These are phyloP conservation scores for Metschnikowia henanensis DNA, from an alignment of 805 yeast species.

Conservation along the genomic window DNA sequence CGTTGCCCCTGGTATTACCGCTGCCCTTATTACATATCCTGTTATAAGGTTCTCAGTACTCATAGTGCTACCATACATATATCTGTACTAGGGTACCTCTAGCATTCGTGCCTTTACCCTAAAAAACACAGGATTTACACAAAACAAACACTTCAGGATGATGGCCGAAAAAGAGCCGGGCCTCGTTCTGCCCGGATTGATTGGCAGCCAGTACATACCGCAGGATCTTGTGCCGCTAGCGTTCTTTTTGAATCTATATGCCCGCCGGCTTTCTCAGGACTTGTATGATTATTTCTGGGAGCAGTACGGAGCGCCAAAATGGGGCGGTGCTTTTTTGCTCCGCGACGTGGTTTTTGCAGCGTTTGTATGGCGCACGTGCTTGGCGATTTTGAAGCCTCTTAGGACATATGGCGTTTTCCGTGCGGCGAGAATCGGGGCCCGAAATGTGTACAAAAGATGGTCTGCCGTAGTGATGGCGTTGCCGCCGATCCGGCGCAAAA, in stretches of 20 bases:
- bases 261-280: neutral
- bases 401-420: conserved; percentile 16
- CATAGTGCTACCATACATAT: too few relatives aligned
- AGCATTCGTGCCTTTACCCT: too few relatives aligned
- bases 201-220: conserved; percentile 27
- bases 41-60: too few relatives aligned
- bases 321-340: conserved; percentile 14
- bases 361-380: conserved; percentile 16
- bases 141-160: too few relatives aligned
- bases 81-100: too few relatives aligned
- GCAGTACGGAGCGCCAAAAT: conserved; percentile 1
- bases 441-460: conserved; percentile 6
- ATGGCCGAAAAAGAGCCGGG: too few relatives aligned
- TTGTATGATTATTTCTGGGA: neutral
- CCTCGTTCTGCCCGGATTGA: conserved; percentile 3
- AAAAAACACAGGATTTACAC: too few relatives aligned
- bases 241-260: conserved; percentile 7
- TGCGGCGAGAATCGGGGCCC: neutral
- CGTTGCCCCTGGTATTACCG: too few relatives aligned
- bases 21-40: too few relatives aligned
- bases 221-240: conserved; percentile 17
- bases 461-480: conserved; percentile 27
- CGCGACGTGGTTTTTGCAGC: conserved; percentile 25
- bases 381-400: conserved; percentile 5
- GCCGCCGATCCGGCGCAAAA: conserved; percentile 55